Base-by-base conservation (phyloP, 2,329 filamentous ascomycete genomes). In the Beauveria medogensis region DNA sequence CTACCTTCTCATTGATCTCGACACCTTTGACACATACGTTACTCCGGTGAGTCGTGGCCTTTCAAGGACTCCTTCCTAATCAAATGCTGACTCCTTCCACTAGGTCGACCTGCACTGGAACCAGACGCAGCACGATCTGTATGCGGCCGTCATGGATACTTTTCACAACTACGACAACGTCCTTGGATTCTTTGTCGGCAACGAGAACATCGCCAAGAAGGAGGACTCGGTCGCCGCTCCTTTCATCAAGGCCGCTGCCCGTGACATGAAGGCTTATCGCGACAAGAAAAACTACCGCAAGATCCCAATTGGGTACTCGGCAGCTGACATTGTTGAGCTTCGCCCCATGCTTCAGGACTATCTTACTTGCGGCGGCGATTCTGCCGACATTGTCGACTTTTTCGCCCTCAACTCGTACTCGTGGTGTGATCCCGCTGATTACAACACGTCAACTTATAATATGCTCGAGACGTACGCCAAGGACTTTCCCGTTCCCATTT, bases 361-460 rank as follows among this genome's bases (percentile, higher is more conserved):
- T 72, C 79, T 96, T 48, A 90, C 89, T 14, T 96, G 91, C 72
- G 89, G 89, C 63, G 79, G 79, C 65, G 87, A 94, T 69, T 65
- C 79, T 9, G 81, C 81, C 5, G 88, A 92, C 66, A 83, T 83
- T 43, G 74, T 94, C 66, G 91, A 96, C 71, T 94, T 96, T 75
- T 96, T 91, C 73, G 82, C 87, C 2, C 79, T 96, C 64, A 96
- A 96, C 71, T 90, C 90, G 54, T 94, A 95, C 72, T 88, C 91
- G 70, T 91, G 88, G 88, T 91, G 88, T 68, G 87, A 87, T 63
- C 75, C 77, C 26, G 77, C 78, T 61, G 73, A 72, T 5, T 92
- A 86, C 74, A 65, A 77, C 28, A 77, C 72, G 6, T 85, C 91
- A 2, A 91, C 90, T 61, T 96, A 96, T 75, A 70, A 78, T 52